phyloP scores from a whole-genome alignment of 2,329 filamentous ascomycete species.

The Neopestalotiopsis clavispora region DNA sequence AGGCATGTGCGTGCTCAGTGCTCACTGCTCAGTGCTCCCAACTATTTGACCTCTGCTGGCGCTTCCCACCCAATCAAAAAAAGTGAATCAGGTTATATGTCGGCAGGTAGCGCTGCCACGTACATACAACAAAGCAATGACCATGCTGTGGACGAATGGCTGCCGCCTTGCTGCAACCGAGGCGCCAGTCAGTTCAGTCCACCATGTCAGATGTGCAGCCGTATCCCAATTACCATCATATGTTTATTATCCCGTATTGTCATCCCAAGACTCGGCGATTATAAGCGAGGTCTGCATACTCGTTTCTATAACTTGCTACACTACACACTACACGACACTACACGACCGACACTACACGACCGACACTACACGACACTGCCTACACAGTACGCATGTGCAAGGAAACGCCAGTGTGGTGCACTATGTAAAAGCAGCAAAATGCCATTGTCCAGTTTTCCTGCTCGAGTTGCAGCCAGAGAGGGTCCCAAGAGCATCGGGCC shows the following conservation, averaged over 20 bases:
- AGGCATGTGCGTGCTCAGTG: constrained; percentile 1
- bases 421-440: background rate
- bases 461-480: background rate
- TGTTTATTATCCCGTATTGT: background rate
- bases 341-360: too few species aligned
- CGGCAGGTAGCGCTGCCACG: background rate
- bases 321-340: background rate
- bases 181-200: background rate
- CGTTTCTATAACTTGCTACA: background rate
- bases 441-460: background rate
- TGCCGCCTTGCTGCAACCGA: background rate
- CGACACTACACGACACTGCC: background rate
- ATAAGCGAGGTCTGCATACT: background rate
- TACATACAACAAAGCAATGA: background rate
- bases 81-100: too few species aligned
- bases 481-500: background rate
- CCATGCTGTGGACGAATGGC: constrained; percentile 1
- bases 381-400: background rate
- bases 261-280: background rate
- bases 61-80: background rate
- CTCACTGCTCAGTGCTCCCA: background rate
- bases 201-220: background rate
- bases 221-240: background rate
- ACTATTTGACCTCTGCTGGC: background rate
- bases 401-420: background rate